Conservation (phyloP, 495 filamentous ascomycete genomes). For the Penicillium manginii region DNA sequence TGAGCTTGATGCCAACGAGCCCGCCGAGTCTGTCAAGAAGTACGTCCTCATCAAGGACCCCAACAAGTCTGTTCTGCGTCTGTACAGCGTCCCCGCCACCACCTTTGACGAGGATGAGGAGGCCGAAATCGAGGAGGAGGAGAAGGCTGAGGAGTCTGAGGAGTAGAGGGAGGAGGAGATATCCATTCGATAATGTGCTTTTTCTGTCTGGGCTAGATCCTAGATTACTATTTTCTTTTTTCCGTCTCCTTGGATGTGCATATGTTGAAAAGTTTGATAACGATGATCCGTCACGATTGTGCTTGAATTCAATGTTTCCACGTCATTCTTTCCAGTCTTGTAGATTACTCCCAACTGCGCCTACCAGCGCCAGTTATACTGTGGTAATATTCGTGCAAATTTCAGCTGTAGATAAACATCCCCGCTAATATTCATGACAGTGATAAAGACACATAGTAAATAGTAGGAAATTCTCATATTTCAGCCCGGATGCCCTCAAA, state of each 20-base stretch:
- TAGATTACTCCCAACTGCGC: no score
- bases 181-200: slow-evolving; percentile 24
- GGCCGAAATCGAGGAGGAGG: slow-evolving; percentile 51
- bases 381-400: no score
- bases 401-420: no score
- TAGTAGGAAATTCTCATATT: no score
- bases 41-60: slow-evolving; percentile 83
- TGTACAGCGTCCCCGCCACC: slow-evolving; percentile 87
- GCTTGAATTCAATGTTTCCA: slow-evolving; percentile 2
- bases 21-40: slow-evolving; percentile 65
- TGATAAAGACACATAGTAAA: no score
- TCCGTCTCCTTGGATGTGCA: slow-evolving; percentile 20
- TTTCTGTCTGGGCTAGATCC: slow-evolving; percentile 13
- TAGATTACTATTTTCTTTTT: slow-evolving; percentile 16
- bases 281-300: slow-evolving; percentile 2
- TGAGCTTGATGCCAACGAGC: slow-evolving; percentile 66
- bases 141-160: slow-evolving; percentile 40
- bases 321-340: not conserved
- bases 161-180: slow-evolving; percentile 35
- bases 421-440: no score
- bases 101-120: slow-evolving; percentile 84
- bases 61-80: slow-evolving; percentile 87
- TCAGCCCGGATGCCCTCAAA: no score
- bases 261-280: slow-evolving; percentile 32
- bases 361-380: no score